These are phyloP conservation scores for Trichoderma atroviride DNA, from an alignment of 2,329 filamentous ascomycete species.

Conservation along the genomic window DNA sequence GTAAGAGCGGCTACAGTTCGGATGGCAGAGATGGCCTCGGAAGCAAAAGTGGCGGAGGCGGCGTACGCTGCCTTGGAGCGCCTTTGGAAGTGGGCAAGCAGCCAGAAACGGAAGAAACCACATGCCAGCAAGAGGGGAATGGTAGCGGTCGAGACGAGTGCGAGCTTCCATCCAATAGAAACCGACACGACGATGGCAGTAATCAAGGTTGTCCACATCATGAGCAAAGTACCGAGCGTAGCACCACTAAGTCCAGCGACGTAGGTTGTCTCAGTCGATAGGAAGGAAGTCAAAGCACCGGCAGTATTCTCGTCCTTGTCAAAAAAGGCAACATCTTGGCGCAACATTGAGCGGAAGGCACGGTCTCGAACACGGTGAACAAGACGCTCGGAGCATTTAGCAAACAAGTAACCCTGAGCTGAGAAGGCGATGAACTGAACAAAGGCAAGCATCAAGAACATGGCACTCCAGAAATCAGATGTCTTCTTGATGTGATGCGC, in stretches of 20 bases:
- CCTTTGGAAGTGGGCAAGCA: constrained; percentile 77
- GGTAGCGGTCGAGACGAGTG: constrained; percentile 76
- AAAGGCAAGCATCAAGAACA: constrained; percentile 84
- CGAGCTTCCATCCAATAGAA: constrained; percentile 85
- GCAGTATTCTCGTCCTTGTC: constrained; percentile 88
- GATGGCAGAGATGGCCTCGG: constrained; percentile 91
- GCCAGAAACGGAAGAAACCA: constrained; percentile 84
- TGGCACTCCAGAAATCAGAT: constrained; percentile 82
- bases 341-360: constrained; percentile 84
- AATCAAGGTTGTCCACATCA: constrained; percentile 77
- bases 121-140: constrained; percentile 78
- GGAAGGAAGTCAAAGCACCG: constrained; percentile 83
- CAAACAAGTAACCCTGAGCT: constrained; percentile 73
- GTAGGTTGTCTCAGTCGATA: constrained; percentile 88
- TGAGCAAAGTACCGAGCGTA: constrained; percentile 83
- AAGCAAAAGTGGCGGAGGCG: constrained; percentile 81
- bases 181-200: constrained; percentile 71
- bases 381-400: constrained; percentile 80
- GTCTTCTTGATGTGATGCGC: constrained; percentile 65
- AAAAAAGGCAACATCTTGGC: constrained; percentile 92
- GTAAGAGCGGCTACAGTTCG: constrained; percentile 91
- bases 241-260: constrained; percentile 87
- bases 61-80: constrained; percentile 81
- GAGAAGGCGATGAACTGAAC: constrained; percentile 71
- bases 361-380: constrained; percentile 82